Evolutionary conservation across 495 filamentous ascomycete genomes (phyloP), one percentile per base, ranked within the genome.

Genomic region (Aspergillus avenaceus): DNA sequence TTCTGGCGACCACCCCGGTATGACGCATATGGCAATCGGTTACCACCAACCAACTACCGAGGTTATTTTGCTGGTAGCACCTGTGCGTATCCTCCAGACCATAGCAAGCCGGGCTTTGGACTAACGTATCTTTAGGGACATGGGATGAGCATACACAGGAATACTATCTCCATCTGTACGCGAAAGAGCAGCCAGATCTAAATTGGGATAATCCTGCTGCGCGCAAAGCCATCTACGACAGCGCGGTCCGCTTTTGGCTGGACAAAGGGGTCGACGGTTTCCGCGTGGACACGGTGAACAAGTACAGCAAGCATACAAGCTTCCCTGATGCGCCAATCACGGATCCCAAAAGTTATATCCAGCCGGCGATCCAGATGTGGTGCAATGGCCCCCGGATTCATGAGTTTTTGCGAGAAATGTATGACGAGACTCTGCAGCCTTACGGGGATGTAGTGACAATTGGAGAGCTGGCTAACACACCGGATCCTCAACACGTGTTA

Each of bases 41-140:
- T 61, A n/a, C 81, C 80, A 0, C 81, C 81, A 0, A 84, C 80
- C 47, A 84, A 84, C 59, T 84, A 78, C 77, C 69, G 72, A 23
- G 63, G 66, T 49, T 69, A 75, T 21, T 79, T 83, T 25, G 78
- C 16, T 8, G 34, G 76, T 9, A 76, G 76, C 27, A 74, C n/a
- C n/a, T n/a, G 68, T 42, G 77, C 74, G 0, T 82, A n/a, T n/a
- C n/a, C n/a, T n/a, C n/a, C n/a, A n/a, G n/a, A n/a, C n/a, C n/a
- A n/a, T n/a, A n/a, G n/a, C n/a, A n/a, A n/a, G n/a, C n/a, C n/a
- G n/a, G n/a, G n/a, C n/a, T n/a, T n/a, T n/a, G n/a, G n/a, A n/a
- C n/a, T n/a, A n/a, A n/a, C n/a, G n/a, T n/a, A n/a, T n/a, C n/a
- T n/a, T n/a, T n/a, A n/a, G n/a, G 78, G 78, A 70, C 70, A 23